Conservation (phyloP, 768 basidiomycete species). For the Suillus americanus region DNA sequence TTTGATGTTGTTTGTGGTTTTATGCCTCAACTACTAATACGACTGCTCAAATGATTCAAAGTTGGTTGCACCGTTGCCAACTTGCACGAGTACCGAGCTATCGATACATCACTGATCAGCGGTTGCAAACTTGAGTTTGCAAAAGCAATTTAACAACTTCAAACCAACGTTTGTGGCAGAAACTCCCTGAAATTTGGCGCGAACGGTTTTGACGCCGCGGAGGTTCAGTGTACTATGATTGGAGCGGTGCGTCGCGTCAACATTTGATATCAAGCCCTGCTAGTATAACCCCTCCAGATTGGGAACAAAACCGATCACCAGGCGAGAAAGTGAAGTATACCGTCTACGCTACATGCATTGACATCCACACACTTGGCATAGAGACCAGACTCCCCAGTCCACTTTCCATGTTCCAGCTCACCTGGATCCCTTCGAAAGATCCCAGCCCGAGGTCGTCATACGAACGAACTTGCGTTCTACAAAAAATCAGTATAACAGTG, state of each 20-base stretch:
- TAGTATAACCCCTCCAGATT: background rate
- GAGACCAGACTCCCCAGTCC: background rate
- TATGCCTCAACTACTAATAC: background rate
- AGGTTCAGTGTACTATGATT: too few species aligned
- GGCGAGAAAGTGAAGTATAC: background rate
- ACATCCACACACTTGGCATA: background rate
- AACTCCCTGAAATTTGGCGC: background rate
- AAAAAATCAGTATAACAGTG: background rate
- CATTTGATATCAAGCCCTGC: background rate
- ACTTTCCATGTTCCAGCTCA: background rate
- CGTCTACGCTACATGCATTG: background rate
- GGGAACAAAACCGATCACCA: background rate
- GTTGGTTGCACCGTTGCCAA: too few species aligned
- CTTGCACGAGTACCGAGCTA: background rate
- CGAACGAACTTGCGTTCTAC: background rate
- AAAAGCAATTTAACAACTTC: background rate
- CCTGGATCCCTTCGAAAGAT: background rate
- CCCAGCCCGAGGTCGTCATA: background rate
- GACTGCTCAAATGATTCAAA: background rate
- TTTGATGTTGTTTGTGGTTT: constrained; percentile 1
- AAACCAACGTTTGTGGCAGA: background rate
- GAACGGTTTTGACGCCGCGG: background rate
- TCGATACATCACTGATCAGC: background rate
- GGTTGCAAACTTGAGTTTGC: background rate
- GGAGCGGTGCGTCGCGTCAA: background rate